Evolutionary conservation across 768 basidiomycete genomes (phyloP).

Genomic region (Kwoniella pini): DNA sequence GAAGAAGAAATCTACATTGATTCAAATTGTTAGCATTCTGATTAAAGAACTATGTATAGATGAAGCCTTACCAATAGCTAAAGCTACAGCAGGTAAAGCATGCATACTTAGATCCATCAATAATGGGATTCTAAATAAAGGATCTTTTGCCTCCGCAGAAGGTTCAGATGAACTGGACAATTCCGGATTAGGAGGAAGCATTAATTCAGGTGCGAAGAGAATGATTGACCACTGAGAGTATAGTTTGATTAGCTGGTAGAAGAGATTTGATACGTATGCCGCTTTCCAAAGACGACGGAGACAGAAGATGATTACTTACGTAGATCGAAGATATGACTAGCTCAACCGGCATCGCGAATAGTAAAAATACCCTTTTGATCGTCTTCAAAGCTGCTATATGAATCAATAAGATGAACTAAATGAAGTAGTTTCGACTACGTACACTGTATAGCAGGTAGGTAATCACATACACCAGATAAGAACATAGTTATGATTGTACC

Average conservation of each 20-base stretch:
- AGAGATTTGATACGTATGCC: too few species aligned
- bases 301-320: slow-evolving; percentile 33
- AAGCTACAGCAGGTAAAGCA: slow-evolving; percentile 62
- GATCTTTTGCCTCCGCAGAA: slow-evolving; percentile 13
- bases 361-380: slow-evolving; percentile 63
- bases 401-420: slow-evolving; percentile 9
- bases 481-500: slow-evolving; percentile 58
- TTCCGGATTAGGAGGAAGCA: slow-evolving; percentile 57
- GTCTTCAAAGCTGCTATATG: slow-evolving; percentile 54
- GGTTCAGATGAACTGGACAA: slow-evolving; percentile 41
- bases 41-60: too few species aligned
- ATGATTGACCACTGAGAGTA: slow-evolving; percentile 62
- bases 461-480: slow-evolving; percentile 57
- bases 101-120: slow-evolving; percentile 68
- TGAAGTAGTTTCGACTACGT: slow-evolving; percentile 23
- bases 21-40: too few species aligned
- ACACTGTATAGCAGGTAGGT: slow-evolving; percentile 56
- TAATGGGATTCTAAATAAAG: slow-evolving; percentile 59
- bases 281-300: too few species aligned
- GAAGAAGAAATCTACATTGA: slow-evolving; percentile 70
- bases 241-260: too few species aligned
- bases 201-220: slow-evolving; percentile 62
- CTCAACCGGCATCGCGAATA: slow-evolving; percentile 68
- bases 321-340: slow-evolving; percentile 65
- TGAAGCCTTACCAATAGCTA: slow-evolving; percentile 59